These are phyloP conservation scores for Wickerhamomyces sydowiorum DNA, from an alignment of 805 yeast species.

Conservation along the genomic window DNA sequence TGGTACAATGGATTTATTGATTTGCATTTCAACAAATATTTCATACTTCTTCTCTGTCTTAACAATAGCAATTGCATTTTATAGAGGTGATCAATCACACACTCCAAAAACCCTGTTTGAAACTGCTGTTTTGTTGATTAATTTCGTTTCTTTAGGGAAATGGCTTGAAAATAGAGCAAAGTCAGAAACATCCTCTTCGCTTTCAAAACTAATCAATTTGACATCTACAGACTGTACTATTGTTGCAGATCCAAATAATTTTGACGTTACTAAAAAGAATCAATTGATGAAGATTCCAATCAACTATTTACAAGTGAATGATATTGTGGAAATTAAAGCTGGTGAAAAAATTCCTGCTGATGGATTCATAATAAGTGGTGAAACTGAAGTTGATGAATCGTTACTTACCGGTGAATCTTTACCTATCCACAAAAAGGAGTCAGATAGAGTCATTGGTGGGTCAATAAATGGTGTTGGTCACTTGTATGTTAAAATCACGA, in stretches of 20 bases:
- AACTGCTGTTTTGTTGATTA: constrained; percentile 77
- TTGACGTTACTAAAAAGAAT: constrained; percentile 18
- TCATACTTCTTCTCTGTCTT: constrained; percentile 71
- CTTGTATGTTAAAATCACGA: constrained; percentile 59
- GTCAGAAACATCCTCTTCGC: constrained; percentile 87
- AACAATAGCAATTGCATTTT: constrained; percentile 47
- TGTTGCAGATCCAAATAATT: constrained; percentile 33
- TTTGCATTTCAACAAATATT: constrained; percentile 73
- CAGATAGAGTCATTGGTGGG: constrained; percentile 78
- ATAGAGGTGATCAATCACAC: constrained; percentile 29
- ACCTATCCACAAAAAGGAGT: constrained; percentile 59
- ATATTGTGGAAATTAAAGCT: constrained; percentile 71
- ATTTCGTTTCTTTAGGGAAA: constrained; percentile 85
- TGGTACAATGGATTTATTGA: constrained; percentile 89
- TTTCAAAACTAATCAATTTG: constrained; percentile 72
- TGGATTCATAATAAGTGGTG: constrained; percentile 74
- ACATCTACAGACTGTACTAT: constrained; percentile 75
- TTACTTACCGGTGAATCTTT: constrained; percentile 86
- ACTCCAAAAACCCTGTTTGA: constrained; percentile 78
- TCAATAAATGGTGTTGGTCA: constrained; percentile 79
- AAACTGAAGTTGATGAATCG: constrained; percentile 83
- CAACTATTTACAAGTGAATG: constrained; percentile 73
- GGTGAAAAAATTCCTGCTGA: constrained; percentile 92
- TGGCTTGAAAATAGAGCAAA: constrained; percentile 89
- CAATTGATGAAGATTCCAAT: constrained; percentile 50